A percentile compares a stretch with the other conserved stretches of the same genome.
Evolutionary conservation across 495 filamentous ascomycete genomes (phyloP).

Genomic region (Penicillium soppii): DNA sequence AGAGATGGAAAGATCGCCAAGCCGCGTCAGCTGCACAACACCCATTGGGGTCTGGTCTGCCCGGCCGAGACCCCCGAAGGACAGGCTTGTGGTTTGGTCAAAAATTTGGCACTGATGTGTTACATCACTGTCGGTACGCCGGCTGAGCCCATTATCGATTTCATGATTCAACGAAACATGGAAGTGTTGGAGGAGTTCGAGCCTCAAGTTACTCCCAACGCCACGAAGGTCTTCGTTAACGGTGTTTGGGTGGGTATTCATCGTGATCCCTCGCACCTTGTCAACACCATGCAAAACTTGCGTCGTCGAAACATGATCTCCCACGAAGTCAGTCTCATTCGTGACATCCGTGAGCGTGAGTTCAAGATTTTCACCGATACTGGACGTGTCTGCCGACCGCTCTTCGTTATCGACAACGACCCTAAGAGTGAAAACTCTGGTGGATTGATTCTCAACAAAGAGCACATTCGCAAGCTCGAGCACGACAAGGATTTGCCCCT

Average conservation of each 20-base stretch:
- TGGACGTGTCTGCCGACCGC: constrained; percentile 85
- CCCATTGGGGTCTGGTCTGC: constrained; percentile 97
- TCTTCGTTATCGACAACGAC: constrained; percentile 86
- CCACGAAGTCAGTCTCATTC: constrained; percentile 86
- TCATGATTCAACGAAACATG: constrained; percentile 93
- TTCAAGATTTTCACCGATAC: constrained; percentile 99
- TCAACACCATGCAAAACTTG: constrained; percentile 71
- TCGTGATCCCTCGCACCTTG: constrained; percentile 75
- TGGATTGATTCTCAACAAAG: constrained; percentile 77
- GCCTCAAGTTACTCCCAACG: constrained; percentile 79
- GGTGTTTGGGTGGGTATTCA: constrained; percentile 94
- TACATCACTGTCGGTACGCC: constrained; percentile 93
- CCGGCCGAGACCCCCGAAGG: constrained; percentile 98
- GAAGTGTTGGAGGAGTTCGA: constrained; percentile 97
- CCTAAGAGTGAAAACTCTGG: constrained; percentile 68
- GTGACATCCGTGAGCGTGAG: constrained; percentile 93
- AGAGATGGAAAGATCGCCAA: constrained; percentile 98
- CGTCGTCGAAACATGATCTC: constrained; percentile 75
- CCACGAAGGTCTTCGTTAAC: constrained; percentile 97
- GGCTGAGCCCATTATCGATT: constrained; percentile 85
- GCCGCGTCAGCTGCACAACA: constrained; percentile 96
- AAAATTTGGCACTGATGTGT: constrained; percentile 97
- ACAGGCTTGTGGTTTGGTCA: constrained; percentile 96
- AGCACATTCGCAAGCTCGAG: constrained; percentile 69
- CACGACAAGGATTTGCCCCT: constrained; percentile 62